A percentile compares a stretch with the other conserved stretches of the same genome.
phyloP scores from a whole-genome alignment of 129 eudicot species.

The Sambucus nigra region DNA sequence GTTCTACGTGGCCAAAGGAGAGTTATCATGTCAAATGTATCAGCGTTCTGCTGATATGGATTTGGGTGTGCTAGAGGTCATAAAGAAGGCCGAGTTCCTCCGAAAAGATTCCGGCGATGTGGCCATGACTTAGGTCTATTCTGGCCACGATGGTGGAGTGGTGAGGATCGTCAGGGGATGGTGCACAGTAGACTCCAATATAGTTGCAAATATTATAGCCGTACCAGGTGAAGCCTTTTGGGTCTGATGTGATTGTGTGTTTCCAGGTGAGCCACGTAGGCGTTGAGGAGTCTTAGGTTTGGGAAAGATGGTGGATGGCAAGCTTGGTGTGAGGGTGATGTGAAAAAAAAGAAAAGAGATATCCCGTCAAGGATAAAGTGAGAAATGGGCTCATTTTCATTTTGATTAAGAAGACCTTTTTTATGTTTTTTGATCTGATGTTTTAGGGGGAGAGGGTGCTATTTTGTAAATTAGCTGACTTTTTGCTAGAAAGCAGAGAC shows the following conservation, averaged over 20 bases:
- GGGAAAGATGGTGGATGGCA: conserved; percentile 9
- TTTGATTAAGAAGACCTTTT: neutral
- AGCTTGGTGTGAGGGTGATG: conserved; percentile 12
- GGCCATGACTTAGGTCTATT: conserved; percentile 60
- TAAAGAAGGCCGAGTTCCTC: conserved; percentile 49
- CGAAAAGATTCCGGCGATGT: conserved; percentile 45
- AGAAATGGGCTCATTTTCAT: neutral
- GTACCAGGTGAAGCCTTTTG: conserved; percentile 56
- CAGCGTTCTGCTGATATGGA: too few species aligned
- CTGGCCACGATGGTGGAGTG: conserved; percentile 58
- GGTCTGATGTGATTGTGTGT: conserved; percentile 58
- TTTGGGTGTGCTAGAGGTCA: too few species aligned
- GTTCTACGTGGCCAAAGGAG: too few species aligned
- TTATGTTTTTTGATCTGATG: neutral
- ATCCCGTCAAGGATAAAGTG: conserved; percentile 4
- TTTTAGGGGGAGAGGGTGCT: neutral
- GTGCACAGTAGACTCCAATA: conserved; percentile 76
- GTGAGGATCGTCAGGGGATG: conserved; percentile 47
- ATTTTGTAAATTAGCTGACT: too few species aligned
- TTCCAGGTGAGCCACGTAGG: conserved; percentile 71
- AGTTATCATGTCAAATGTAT: too few species aligned
- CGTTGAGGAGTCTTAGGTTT: conserved; percentile 60
- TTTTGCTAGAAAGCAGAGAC: neutral
- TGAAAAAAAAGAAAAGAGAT: conserved; percentile 11
- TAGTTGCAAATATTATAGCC: conserved; percentile 58